phyloP scores from a whole-genome alignment of 2,329 filamentous ascomycete species.

The Truncatella angustata region DNA sequence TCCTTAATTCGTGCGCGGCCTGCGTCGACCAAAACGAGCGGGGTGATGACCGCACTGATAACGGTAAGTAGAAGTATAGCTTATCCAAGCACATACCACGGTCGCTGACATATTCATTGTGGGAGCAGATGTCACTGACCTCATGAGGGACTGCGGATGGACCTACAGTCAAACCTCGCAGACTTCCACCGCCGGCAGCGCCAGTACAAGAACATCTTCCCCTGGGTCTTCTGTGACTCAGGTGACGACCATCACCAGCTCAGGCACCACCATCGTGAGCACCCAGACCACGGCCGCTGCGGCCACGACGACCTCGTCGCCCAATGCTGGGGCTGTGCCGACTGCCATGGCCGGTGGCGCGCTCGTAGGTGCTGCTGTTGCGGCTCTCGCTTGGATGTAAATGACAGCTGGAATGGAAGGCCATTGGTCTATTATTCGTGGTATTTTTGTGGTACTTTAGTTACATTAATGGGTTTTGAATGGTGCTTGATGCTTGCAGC shows the following conservation, averaged over 20 bases:
- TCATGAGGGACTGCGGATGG: conserved; percentile 4
- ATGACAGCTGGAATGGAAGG: too few species aligned
- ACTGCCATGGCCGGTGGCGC: background rate
- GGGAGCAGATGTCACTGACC: conserved; percentile 1
- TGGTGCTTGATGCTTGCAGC: too few species aligned
- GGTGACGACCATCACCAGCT: background rate
- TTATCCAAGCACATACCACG: background rate
- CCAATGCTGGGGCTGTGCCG: background rate
- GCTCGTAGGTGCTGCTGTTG: background rate
- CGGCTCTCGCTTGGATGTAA: background rate
- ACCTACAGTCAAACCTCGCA: background rate
- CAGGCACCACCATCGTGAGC: background rate
- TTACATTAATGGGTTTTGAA: too few species aligned
- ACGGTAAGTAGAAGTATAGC: background rate
- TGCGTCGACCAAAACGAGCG: background rate
- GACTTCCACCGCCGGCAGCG: background rate
- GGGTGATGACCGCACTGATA: background rate
- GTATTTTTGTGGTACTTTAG: too few species aligned
- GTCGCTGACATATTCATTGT: background rate
- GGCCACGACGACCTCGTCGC: background rate
- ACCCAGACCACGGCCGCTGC: background rate
- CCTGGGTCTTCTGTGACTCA: background rate
- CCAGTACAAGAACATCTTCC: background rate
- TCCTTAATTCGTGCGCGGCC: background rate
- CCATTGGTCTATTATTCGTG: too few species aligned